phyloP scores from a whole-genome alignment of 139 green algal genomes.

The Tetraselmis striata region DNA sequence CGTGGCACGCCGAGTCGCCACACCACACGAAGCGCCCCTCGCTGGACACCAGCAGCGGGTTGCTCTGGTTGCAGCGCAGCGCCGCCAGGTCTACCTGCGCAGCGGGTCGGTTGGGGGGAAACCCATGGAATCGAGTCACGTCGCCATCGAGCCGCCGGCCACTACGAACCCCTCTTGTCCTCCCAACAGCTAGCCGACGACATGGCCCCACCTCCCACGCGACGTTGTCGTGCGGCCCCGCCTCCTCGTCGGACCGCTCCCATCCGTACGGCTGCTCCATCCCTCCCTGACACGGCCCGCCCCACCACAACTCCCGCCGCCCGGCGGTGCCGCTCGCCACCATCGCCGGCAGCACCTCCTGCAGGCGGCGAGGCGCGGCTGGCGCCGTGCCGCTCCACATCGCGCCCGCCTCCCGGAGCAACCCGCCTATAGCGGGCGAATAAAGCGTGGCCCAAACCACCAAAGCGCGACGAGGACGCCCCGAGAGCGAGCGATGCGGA shows the following conservation, averaged over 20 bases:
- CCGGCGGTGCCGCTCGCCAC: too few relatives aligned
- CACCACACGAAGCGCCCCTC: background rate
- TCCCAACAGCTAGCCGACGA: background rate
- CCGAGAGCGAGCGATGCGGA: too few relatives aligned
- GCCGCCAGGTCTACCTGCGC: background rate
- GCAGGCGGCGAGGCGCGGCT: too few relatives aligned
- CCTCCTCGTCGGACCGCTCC: background rate
- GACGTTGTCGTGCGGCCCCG: background rate
- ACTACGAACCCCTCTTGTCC: too few relatives aligned
- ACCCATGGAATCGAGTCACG: too few relatives aligned
- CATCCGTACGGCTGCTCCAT: background rate
- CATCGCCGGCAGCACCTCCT: too few relatives aligned
- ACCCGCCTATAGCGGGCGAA: too few relatives aligned
- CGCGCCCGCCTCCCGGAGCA: too few relatives aligned
- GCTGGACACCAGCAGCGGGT: background rate
- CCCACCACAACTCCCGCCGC: background rate
- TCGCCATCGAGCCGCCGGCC: too few relatives aligned
- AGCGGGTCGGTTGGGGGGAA: background rate
- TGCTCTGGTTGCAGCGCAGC: conserved; percentile 9
- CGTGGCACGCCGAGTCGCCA: background rate
- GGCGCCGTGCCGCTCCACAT: too few relatives aligned
- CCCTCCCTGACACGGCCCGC: background rate
- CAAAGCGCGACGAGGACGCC: too few relatives aligned
- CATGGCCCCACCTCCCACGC: background rate
- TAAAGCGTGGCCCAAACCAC: too few relatives aligned